Percentiles rank a stretch among this genome's conserved stretches.
Evolutionary conservation across 192 early-diverging fungal species (phyloP).

Genomic region (Backusella luteola): DNA sequence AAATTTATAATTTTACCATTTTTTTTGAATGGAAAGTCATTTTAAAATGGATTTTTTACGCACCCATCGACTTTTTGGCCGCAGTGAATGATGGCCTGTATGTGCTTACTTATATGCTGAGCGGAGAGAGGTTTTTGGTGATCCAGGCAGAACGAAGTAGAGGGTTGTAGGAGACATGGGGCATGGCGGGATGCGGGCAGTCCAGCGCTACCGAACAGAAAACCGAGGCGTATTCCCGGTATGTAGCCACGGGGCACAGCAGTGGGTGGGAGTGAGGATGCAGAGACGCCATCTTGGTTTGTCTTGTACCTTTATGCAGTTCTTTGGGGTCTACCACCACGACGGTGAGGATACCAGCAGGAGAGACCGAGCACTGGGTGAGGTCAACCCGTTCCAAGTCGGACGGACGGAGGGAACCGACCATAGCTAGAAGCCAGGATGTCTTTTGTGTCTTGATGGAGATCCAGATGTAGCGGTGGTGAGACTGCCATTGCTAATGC

Average conservation of each 20-base stretch:
- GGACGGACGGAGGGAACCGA: background rate
- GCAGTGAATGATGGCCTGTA: background rate
- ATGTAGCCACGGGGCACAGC: background rate
- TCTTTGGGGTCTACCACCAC: background rate
- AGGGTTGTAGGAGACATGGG: background rate
- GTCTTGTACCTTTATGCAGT: too few species aligned
- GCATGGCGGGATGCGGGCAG: background rate
- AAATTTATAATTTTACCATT: too few species aligned
- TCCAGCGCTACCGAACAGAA: background rate
- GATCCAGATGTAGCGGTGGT: too few species aligned
- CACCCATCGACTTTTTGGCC: too few species aligned
- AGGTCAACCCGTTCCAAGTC: background rate
- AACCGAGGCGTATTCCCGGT: background rate
- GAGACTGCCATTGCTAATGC: too few species aligned
- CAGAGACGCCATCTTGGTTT: background rate
- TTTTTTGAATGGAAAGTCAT: too few species aligned
- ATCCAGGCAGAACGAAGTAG: background rate
- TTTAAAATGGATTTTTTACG: too few species aligned
- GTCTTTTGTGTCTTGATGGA: background rate
- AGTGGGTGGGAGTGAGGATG: background rate
- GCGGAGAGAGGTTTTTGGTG: background rate
- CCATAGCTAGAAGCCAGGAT: background rate
- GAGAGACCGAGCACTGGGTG: too few species aligned
- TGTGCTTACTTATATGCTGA: background rate
- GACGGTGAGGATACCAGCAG: too few species aligned